Evolutionary conservation across 371 early-diverging fungal genomes (phyloP).

Genomic region (Cokeromyces recurvatus): DNA sequence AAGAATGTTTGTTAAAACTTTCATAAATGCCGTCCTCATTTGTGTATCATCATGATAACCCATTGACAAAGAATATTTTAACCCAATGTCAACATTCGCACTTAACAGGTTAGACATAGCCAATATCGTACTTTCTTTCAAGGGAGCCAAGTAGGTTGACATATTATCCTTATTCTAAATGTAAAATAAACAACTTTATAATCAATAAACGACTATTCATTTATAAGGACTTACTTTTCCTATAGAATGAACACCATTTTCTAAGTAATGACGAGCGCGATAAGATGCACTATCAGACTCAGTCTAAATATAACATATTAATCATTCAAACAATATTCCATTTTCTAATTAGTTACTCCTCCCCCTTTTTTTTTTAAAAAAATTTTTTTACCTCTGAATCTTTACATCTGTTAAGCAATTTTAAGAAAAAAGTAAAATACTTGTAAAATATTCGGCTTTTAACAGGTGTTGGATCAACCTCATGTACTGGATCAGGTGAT

Average conservation of each 20-base stretch:
- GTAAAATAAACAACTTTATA: neutral
- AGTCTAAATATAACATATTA: too few relatives aligned
- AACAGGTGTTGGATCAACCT: slow-evolving; percentile 60
- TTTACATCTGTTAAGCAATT: slow-evolving; percentile 79
- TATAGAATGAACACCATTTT: neutral
- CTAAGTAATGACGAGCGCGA: slow-evolving; percentile 7
- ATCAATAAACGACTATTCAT: neutral
- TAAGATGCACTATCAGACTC: slow-evolving; percentile 6
- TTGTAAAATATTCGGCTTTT: slow-evolving; percentile 80
- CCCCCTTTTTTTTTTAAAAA: too few relatives aligned
- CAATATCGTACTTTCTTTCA: slow-evolving; percentile 82
- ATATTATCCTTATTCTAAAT: slow-evolving; percentile 16
- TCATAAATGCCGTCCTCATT: slow-evolving; percentile 86
- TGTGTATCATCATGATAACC: slow-evolving; percentile 90
- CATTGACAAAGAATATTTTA: slow-evolving; percentile 86
- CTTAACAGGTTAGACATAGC: slow-evolving; percentile 86
- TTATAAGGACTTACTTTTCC: slow-evolving; percentile 14
- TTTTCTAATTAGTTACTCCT: too few relatives aligned
- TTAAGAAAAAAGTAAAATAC: slow-evolving; percentile 87
- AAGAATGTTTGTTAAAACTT: slow-evolving; percentile 87
- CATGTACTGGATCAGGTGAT: slow-evolving; percentile 64
- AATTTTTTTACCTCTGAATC: slow-evolving; percentile 45
- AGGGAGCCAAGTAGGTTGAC: slow-evolving; percentile 40
- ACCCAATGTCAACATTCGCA: slow-evolving; percentile 87
- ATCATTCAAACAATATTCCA: too few relatives aligned